These are phyloP conservation scores for Zymoseptoria ardabiliae DNA, from an alignment of 2,329 filamentous ascomycete genomes.

Conservation along the genomic window DNA sequence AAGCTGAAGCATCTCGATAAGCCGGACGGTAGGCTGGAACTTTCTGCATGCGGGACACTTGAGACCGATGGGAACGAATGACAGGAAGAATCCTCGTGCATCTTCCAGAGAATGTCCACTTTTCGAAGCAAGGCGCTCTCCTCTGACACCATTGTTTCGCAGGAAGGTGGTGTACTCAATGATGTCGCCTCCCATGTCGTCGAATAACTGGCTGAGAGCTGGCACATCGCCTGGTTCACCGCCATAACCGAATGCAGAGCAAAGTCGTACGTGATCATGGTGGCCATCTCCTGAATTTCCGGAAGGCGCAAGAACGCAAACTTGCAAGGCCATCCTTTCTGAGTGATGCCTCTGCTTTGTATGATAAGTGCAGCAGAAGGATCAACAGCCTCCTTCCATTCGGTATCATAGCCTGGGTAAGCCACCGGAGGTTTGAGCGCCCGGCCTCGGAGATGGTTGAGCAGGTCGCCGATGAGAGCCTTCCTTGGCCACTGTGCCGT, in stretches of 20 bases:
- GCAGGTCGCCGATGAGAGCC: no score
- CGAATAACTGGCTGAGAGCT: neutral
- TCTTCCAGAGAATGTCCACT: no score
- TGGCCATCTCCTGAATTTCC: neutral
- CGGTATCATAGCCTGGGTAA: no score
- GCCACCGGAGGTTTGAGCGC: no score
- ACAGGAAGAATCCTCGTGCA: no score
- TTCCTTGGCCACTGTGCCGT: no score
- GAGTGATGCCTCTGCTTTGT: no score
- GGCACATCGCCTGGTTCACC: neutral
- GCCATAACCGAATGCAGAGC: neutral
- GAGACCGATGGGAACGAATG: neutral
- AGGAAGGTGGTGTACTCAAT: neutral
- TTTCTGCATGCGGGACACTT: neutral
- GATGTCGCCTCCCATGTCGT: neutral
- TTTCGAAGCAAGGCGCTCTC: neutral
- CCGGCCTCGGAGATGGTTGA: no score
- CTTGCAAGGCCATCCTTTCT: no score
- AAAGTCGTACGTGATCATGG: neutral
- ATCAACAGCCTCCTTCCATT: no score
- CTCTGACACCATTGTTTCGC: neutral
- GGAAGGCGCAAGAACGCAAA: neutral
- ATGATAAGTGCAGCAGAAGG: no score
- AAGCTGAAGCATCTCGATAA: neutral
- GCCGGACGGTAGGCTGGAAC: neutral